A percentile compares a stretch with the other conserved stretches of the same genome.
Evolutionary conservation across 768 basidiomycete species (phyloP).

Genomic region (Boletus barrowsii): DNA sequence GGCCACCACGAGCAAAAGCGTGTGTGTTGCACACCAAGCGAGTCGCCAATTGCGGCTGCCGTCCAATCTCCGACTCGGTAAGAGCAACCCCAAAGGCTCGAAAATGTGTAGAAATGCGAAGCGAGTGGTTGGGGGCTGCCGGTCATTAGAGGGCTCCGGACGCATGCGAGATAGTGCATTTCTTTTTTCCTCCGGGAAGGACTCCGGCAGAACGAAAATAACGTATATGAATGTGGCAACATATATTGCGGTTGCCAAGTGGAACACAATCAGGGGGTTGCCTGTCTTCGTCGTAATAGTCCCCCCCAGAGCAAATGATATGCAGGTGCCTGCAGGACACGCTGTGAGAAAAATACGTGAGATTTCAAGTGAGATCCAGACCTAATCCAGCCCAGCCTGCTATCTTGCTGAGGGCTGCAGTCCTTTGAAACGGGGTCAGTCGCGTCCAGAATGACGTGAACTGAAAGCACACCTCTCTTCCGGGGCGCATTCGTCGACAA

Average conservation of each 20-base stretch:
- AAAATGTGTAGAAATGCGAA: slow-evolving; percentile 9
- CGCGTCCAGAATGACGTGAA: background rate
- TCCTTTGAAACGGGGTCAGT: slow-evolving; percentile 19
- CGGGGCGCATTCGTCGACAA: slow-evolving; percentile 25
- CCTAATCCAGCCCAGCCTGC: slow-evolving; percentile 31
- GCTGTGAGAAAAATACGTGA: background rate
- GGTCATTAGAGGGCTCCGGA: background rate
- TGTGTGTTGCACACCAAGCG: slow-evolving; percentile 28
- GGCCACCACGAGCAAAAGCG: slow-evolving; percentile 19
- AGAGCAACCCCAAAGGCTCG: slow-evolving; percentile 23
- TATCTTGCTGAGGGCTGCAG: slow-evolving; percentile 24
- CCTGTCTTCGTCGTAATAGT: slow-evolving; percentile 25
- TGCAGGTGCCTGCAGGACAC: slow-evolving; percentile 16
- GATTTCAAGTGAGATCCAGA: background rate
- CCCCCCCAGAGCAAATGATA: slow-evolving; percentile 32
- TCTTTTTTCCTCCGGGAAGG: slow-evolving; percentile 26
- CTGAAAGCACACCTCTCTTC: slow-evolving; percentile 21
- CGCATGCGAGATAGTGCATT: slow-evolving; percentile 11
- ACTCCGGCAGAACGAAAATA: slow-evolving; percentile 28
- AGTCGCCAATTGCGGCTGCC: slow-evolving; percentile 30
- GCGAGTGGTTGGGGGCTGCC: background rate
- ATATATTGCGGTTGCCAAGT: slow-evolving; percentile 15
- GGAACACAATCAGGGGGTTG: slow-evolving; percentile 23
- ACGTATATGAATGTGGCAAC: slow-evolving; percentile 20
- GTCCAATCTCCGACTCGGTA: slow-evolving; percentile 13